Evolutionary conservation across 495 filamentous ascomycete genomes (phyloP).

Genomic region (Penicillium lividum): DNA sequence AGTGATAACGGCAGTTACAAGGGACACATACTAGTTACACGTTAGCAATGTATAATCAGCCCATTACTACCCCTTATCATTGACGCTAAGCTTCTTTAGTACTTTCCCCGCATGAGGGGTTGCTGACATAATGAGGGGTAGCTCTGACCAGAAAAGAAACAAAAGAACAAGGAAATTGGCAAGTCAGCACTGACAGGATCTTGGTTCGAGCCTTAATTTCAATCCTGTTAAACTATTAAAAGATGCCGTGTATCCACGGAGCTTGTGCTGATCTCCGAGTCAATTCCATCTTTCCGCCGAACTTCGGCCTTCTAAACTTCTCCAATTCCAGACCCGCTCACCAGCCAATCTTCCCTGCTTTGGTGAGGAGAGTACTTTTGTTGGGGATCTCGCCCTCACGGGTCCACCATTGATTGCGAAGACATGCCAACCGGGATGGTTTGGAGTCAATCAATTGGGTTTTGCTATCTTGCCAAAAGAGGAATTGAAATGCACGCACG

Average conservation of each 20-base stretch:
- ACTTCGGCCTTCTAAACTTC: slow-evolving; percentile 20
- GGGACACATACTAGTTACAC: not conserved
- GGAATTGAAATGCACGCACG: not conserved
- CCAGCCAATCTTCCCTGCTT: slow-evolving; percentile 6
- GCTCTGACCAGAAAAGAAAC: not conserved
- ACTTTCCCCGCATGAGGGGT: slow-evolving; percentile 16
- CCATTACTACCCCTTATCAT: no score
- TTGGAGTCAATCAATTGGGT: slow-evolving; percentile 4
- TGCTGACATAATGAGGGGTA: slow-evolving; percentile 34
- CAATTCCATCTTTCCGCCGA: slow-evolving; percentile 22
- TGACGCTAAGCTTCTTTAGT: not conserved
- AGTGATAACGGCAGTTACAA: not conserved
- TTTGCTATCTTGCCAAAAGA: not conserved
- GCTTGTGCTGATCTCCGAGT: slow-evolving; percentile 5
- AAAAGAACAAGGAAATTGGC: not conserved
- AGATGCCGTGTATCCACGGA: slow-evolving; percentile 5
- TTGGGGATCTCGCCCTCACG: slow-evolving; percentile 21
- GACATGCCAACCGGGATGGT: slow-evolving; percentile 5
- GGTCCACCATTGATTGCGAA: slow-evolving; percentile 12
- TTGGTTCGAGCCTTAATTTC: not conserved
- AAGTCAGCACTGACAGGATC: not conserved
- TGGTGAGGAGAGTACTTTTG: slow-evolving; percentile 21
- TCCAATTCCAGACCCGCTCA: slow-evolving; percentile 26
- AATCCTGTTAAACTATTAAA: slow-evolving; percentile 1
- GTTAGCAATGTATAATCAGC: no score